Percentiles rank a stretch among this genome's conserved stretches.
Evolutionary conservation across 2,329 filamentous ascomycete genomes (phyloP).

Genomic region (Triangularia setosa): DNA sequence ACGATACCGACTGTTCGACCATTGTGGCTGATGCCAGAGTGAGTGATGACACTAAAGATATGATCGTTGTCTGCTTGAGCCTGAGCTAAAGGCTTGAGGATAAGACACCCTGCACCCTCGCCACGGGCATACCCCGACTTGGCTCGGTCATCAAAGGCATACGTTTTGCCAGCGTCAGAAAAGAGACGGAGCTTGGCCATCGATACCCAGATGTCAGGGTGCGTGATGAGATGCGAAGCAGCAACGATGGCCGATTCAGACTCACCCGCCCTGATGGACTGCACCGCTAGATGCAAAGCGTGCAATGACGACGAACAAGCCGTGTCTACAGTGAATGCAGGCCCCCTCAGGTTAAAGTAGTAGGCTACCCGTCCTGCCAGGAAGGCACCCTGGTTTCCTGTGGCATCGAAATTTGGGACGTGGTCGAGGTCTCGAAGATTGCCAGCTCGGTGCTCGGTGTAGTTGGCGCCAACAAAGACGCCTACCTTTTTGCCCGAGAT

Average conservation of each 20-base stretch:
- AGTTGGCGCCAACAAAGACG: constrained; percentile 32
- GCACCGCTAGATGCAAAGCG: constrained; percentile 25
- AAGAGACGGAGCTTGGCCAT: constrained; percentile 27
- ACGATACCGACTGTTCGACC: constrained; percentile 27
- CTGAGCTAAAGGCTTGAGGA: constrained; percentile 22
- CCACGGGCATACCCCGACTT: constrained; percentile 27
- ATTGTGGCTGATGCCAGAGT: constrained; percentile 26
- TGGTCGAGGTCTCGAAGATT: constrained; percentile 25
- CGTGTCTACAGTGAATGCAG: constrained; percentile 25
- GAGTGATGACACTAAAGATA: constrained; percentile 23
- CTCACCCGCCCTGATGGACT: constrained; percentile 25
- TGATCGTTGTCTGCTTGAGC: constrained; percentile 26
- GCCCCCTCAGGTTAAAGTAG: constrained; percentile 26
- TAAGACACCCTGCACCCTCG: constrained; percentile 22
- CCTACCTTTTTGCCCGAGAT: constrained; percentile 31
- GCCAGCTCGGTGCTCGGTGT: constrained; percentile 21
- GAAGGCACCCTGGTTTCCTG: constrained; percentile 25
- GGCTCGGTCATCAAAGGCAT: constrained; percentile 26
- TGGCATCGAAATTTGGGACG: constrained; percentile 24
- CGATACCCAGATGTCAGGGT: constrained; percentile 28
- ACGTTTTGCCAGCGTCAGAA: constrained; percentile 23
- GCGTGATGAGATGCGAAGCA: constrained; percentile 23
- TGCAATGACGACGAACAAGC: constrained; percentile 27
- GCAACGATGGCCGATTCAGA: constrained; percentile 26
- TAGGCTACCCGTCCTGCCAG: constrained; percentile 25